Percentiles rank a stretch among this genome's conserved stretches.
Conservation (phyloP, 495 filamentous ascomycete species). For the Aspergillus sclerotiicarbonarius region DNA sequence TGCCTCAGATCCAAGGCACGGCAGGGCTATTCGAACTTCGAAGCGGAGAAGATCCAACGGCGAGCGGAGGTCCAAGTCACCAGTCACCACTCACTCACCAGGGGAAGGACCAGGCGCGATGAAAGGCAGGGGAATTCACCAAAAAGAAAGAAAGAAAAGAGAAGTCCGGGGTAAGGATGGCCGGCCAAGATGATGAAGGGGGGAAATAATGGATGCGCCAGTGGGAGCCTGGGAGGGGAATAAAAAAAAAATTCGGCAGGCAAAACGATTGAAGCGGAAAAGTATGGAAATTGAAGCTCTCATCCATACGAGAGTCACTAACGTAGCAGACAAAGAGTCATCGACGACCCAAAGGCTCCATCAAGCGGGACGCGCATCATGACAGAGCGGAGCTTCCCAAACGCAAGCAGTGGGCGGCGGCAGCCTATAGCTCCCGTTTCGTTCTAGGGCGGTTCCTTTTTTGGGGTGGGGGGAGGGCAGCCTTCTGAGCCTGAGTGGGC, state of each 20-base stretch:
- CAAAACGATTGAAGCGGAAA: background rate
- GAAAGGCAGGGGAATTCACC: background rate
- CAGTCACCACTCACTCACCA: background rate
- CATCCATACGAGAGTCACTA: background rate
- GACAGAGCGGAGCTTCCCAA: slow-evolving; percentile 24
- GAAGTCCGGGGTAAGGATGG: slow-evolving; percentile 4
- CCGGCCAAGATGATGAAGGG: background rate
- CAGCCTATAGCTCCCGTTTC: slow-evolving; percentile 13
- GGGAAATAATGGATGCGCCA: background rate
- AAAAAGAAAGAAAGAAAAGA: background rate
- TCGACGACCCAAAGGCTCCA: background rate
- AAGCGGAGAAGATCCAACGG: slow-evolving; percentile 9
- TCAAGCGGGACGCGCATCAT: slow-evolving; percentile 13
- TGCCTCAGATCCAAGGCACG: slow-evolving; percentile 2
- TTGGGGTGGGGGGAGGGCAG: slow-evolving; percentile 11
- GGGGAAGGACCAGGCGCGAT: background rate
- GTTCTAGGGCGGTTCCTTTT: slow-evolving; percentile 18
- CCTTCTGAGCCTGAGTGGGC: slow-evolving; percentile 7
- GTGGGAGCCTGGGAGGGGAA: background rate
- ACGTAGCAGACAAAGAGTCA: slow-evolving; percentile 8
- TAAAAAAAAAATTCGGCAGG: background rate
- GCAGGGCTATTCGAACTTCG: slow-evolving; percentile 2
- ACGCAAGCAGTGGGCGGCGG: slow-evolving; percentile 12
- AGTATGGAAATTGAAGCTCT: slow-evolving; percentile 3
- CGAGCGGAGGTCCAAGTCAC: background rate